phyloP scores from a whole-genome alignment of 345 rosid genomes.

The Gossypium ekmanianum region DNA sequence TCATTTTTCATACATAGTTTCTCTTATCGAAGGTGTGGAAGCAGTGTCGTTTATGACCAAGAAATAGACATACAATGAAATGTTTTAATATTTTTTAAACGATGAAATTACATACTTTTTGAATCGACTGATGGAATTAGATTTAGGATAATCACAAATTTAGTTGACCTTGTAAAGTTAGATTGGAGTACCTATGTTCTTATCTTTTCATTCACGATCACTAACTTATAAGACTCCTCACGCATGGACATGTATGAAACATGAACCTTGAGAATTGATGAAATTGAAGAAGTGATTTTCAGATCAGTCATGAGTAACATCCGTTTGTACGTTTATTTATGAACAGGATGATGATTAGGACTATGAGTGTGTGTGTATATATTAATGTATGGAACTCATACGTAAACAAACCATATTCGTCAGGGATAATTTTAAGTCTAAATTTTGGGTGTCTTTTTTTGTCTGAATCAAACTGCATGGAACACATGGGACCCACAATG shows the following conservation, averaged over 20 bases:
- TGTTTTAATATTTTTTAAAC: too few relatives aligned
- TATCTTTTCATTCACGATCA: not conserved
- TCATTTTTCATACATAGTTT: slow-evolving; percentile 2
- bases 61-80: not conserved
- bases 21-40: not conserved
- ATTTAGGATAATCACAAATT: too few relatives aligned
- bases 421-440: too few relatives aligned
- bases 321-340: too few relatives aligned
- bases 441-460: too few relatives aligned
- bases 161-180: not conserved
- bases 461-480: not conserved
- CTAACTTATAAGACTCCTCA: not conserved
- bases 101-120: too few relatives aligned
- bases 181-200: not conserved
- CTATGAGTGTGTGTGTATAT: too few relatives aligned
- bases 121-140: too few relatives aligned
- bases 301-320: not conserved
- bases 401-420: too few relatives aligned
- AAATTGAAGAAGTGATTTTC: not conserved
- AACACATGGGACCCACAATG: slow-evolving; percentile 20
- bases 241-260: not conserved
- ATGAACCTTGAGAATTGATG: not conserved
- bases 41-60: slow-evolving; percentile 1
- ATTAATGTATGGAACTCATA: too few relatives aligned
- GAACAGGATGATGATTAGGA: too few relatives aligned